Evolutionary conservation across 352 stramenopile species (phyloP), one percentile per base, ranked within the genome.

Genomic region (Phytophthora ohioensis): DNA sequence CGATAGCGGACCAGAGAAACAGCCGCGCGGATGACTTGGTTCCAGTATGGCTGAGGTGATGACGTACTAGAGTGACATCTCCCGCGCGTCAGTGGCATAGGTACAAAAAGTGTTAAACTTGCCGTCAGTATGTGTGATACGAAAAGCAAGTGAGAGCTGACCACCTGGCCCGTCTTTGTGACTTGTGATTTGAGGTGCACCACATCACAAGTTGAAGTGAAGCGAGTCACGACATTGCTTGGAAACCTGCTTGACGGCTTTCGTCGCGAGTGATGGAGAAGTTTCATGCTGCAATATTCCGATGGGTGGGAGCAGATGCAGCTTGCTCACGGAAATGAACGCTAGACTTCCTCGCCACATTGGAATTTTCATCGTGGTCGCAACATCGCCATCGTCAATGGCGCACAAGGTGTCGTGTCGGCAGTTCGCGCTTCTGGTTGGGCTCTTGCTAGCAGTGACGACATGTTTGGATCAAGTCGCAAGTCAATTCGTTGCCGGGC

Each of bases 181-280:
- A 27, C 21, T 7, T 17, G 5, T 0, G 12, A 36, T 36, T n/a
- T 46, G 12, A 46, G 4, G 27, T 67, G 21, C 27, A 11, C 59
- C 38, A 54, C 59, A 57, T 8, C 9, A 3, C 38, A 46, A 48
- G 36, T 66, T 71, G 48, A 56, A 51, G 64, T 66, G 46, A 21
- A 31, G 9, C 31, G n/a, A 38, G 10, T 17, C 12, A 7, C 15
- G 39, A 49, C 31, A 46, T 36, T 57, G 21, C 46, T 8, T 0
- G 34, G 56, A 71, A 71, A 59, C 31, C 21, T 47, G 49, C 52
- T 38, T 64, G 63, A 32, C 5, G 21, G 27, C 5, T 58, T 64
- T 51, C 51, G 39, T 38, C 31, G 39, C 27, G 5, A 69, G 30
- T 70, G 67, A 75, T 64, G 67, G 67, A 66, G 53, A 65, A 74